A percentile compares a stretch with the other conserved stretches of the same genome.
phyloP scores from a whole-genome alignment of 768 basidiomycete genomes.

The Terana coerulea region DNA sequence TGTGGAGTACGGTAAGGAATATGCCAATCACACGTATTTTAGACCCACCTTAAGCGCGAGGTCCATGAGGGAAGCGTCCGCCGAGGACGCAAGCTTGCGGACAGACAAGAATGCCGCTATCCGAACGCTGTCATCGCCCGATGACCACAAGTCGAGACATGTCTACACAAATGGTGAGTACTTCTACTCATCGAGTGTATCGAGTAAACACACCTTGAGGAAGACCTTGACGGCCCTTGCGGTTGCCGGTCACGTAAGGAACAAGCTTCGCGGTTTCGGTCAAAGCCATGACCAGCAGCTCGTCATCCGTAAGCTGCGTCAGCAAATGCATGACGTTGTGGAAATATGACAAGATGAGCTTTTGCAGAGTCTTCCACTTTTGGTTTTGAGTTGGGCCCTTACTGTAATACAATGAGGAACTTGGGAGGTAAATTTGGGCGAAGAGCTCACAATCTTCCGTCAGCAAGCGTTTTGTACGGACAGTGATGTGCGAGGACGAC shows the following conservation, averaged over 20 bases:
- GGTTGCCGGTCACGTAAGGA: conserved; percentile 81
- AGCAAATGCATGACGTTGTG: conserved; percentile 80
- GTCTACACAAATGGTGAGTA: conserved; percentile 40
- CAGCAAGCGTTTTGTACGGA: conserved; percentile 77
- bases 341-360: conserved; percentile 86
- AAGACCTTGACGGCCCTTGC: conserved; percentile 84
- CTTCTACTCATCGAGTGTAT: neutral
- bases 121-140: conserved; percentile 73
- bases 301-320: conserved; percentile 66
- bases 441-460: conserved; percentile 76
- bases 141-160: conserved; percentile 83
- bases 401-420: conserved; percentile 35
- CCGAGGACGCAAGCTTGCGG: conserved; percentile 69
- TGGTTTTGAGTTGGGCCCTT: conserved; percentile 79
- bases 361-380: conserved; percentile 82
- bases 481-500: conserved; percentile 83
- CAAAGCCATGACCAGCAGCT: conserved; percentile 66
- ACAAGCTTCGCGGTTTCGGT: conserved; percentile 85
- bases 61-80: conserved; percentile 80
- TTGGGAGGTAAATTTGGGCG: neutral
- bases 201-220: conserved; percentile 58
- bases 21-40: neutral
- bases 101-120: conserved; percentile 86
- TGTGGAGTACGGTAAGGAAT: conserved; percentile 31
- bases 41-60: conserved; percentile 74